Percentiles rank a stretch among this genome's conserved stretches.
Conservation (phyloP, 2,329 filamentous ascomycete genomes). For the Calonectria multiphialidica region DNA sequence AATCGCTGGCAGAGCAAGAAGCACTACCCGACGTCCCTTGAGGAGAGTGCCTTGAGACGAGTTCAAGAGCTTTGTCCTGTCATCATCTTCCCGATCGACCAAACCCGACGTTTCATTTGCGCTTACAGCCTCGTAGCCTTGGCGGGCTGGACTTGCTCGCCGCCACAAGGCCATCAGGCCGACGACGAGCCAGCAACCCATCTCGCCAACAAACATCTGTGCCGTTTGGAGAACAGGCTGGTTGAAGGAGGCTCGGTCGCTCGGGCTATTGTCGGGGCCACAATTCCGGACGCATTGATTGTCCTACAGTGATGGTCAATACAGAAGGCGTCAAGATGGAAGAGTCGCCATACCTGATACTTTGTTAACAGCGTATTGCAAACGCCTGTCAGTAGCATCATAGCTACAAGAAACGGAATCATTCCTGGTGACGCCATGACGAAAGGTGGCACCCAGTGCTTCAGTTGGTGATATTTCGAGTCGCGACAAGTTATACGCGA, state of each 20-base stretch:
- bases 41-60: slow-evolving; percentile 71
- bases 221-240: slow-evolving; percentile 96
- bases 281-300: slow-evolving; percentile 98
- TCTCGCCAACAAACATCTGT: slow-evolving; percentile 98
- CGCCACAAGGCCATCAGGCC: slow-evolving; percentile 76
- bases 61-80: slow-evolving; percentile 58
- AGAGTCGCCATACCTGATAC: slow-evolving; percentile 78
- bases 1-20: slow-evolving; percentile 88
- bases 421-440: slow-evolving; percentile 78
- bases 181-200: slow-evolving; percentile 95
- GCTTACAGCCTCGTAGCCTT: slow-evolving; percentile 76
- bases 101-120: slow-evolving; percentile 60
- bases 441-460: slow-evolving; percentile 19
- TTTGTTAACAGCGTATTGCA: slow-evolving; percentile 98
- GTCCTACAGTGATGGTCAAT: slow-evolving; percentile 67
- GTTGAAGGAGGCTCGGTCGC: slow-evolving; percentile 81
- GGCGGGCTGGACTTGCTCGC: slow-evolving; percentile 61
- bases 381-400: slow-evolving; percentile 97
- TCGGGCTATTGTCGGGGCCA: slow-evolving; percentile 71
- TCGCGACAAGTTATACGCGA: no score
- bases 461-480: background rate
- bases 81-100: slow-evolving; percentile 53
- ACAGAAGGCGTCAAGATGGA: background rate
- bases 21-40: slow-evolving; percentile 75
- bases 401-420: slow-evolving; percentile 87